Evolutionary conservation across 2,329 filamentous ascomycete species (phyloP), one percentile per base, ranked within the genome.

Genomic region (Fusarium sacchari): DNA sequence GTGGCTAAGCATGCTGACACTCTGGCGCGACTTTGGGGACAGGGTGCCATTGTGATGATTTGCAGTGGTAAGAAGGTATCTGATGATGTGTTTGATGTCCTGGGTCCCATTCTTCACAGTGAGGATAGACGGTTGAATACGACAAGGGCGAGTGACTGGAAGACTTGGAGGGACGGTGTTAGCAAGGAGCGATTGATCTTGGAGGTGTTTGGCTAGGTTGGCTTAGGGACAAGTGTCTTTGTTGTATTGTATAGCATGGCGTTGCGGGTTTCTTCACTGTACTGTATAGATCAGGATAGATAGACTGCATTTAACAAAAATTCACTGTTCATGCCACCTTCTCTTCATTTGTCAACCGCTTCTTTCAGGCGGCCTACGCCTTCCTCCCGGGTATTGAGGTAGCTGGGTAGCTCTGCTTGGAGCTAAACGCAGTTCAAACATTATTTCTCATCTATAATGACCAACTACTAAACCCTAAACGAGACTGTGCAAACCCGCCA

Each of bases 11-110:
- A 67, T 1, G 5, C 34, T 1, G 39, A 52, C 11, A 37, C 20
- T 1, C 17, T 67, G 3, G 53, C 63, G 0, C 39, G 32, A 3
- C 44, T 67, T n/a, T 67, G 64, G 64, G 44, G 18, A 4, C 63
- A 67, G 34, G 64, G 64, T 8, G 63, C 64, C 6, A 22, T 67
- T n/a, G 24, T 67, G 2, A 61, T 67, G 28, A 3, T 67, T 1
- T 67, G 64, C 17, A 67, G 64, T 67, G 64, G 64, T 1, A 67
- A 67, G 34, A 67, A 67, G 39, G 64, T 61, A 0, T 40, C 64
- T 4, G 46, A 67, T 47, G 64, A 57, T 24, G 63, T 67, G 18
- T n/a, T 67, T 47, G 53, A 47, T 47, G 64, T 67, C 14, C 32
- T 67, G 17, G 49, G 53, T 7, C 64, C 64, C 4, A 53, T 67